Conservation (phyloP, 2,329 filamentous ascomycete species). For the Arthroderma uncinatum region DNA sequence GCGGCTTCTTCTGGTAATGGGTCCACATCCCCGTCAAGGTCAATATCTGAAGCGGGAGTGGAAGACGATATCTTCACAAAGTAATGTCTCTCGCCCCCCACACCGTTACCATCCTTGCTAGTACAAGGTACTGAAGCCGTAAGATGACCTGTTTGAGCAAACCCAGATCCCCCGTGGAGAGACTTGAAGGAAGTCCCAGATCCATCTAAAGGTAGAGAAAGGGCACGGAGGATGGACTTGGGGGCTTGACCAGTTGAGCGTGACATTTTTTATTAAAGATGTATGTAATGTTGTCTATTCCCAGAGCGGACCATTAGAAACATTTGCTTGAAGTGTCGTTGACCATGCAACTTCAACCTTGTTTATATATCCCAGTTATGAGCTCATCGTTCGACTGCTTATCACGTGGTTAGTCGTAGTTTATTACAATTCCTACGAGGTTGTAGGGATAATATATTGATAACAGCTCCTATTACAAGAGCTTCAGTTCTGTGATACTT, state of each 20-base stretch:
- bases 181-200: constrained; percentile 27
- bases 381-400: too few relatives aligned
- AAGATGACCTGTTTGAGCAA: constrained; percentile 36
- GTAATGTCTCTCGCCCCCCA: constrained; percentile 23
- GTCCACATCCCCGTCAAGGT: not conserved
- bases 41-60: not conserved
- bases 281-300: not conserved
- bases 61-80: constrained; percentile 33
- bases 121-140: constrained; percentile 20
- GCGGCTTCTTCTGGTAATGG: constrained; percentile 16
- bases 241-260: constrained; percentile 17
- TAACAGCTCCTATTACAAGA: too few relatives aligned
- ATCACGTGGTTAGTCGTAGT: too few relatives aligned
- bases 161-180: constrained; percentile 32
- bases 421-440: too few relatives aligned
- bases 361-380: too few relatives aligned
- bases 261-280: not conserved
- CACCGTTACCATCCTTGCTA: not conserved
- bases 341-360: too few relatives aligned
- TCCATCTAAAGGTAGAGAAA: constrained; percentile 25
- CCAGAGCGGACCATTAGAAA: not conserved
- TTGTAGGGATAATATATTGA: too few relatives aligned
- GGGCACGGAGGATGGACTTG: constrained; percentile 27
- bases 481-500: too few relatives aligned
- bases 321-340: too few relatives aligned